Evolutionary conservation across 75 land plant genomes (phyloP), one percentile per base, ranked within the genome.

Genomic region (Sequoia sempervirens): DNA sequence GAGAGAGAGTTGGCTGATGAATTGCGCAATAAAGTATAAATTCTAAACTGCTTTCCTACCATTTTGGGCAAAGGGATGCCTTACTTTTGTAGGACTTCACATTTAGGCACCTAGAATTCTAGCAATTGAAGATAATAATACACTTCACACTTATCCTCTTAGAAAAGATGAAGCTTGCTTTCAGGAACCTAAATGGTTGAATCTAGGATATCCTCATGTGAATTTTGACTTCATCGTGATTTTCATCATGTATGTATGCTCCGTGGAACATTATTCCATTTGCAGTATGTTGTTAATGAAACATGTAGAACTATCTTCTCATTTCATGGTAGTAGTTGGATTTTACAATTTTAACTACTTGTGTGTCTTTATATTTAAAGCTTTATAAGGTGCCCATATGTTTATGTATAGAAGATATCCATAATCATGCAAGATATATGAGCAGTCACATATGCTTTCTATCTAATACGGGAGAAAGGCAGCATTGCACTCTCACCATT

Each of bases 1-100:
- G 92, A 94, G 80, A 92, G 88, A 66, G 93, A 91, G 76, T 86
- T 91, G 61, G 96, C 96, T 17, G 96, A 94, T 86, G 93, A 90
- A 28, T 89, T 94, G 40, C 88, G 96, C 72, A 64, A 18, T 11
- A 92, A 90, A 84, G 94, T 92, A 84, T 68, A 2, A 78, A 41
- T 78, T 45, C 38, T 78, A 78, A 78, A 78, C 80, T 30, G n/a
- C n/a, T 14, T 78, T 78, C 30, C 80, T 45, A 41, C 14, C 9
- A 40, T 78, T 45, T 78, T 12, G 11, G 13, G 32, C 11, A 4
- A 26, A n/a, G 26, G 28, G 50, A 47, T 4, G 30, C 45, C 14
- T 43, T 78, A 38, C 45, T 1, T n/a, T 3, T 23, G 46, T 45
- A 43, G 80, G 45, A n/a, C 46, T 45, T 78, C 80, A 78, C 12